Evolutionary conservation across 345 rosid genomes (phyloP).

Genomic region (Populus pruinosa): DNA sequence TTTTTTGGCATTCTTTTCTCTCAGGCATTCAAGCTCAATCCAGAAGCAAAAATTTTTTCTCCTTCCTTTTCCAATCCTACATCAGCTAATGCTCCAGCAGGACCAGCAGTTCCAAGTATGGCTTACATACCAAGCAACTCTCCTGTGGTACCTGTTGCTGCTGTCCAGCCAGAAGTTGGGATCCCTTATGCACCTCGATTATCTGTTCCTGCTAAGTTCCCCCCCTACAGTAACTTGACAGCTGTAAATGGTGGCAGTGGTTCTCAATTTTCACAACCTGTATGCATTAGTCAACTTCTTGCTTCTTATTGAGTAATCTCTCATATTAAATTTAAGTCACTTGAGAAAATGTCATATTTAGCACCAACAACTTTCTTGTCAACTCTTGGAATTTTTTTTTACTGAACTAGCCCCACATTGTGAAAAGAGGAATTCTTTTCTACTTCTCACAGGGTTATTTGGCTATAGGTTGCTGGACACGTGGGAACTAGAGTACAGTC

Average conservation of each 20-base stretch:
- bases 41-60: slow-evolving; percentile 71
- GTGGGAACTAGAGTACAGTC: slow-evolving; percentile 57
- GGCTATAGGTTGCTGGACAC: slow-evolving; percentile 51
- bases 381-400: not conserved
- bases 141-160: slow-evolving; percentile 44
- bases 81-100: slow-evolving; percentile 45
- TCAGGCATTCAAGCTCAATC: slow-evolving; percentile 89
- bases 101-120: slow-evolving; percentile 42
- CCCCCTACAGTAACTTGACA: slow-evolving; percentile 46
- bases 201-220: slow-evolving; percentile 49
- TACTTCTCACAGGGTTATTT: slow-evolving; percentile 6
- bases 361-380: not conserved
- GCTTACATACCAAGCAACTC: slow-evolving; percentile 51
- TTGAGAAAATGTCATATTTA: not conserved
- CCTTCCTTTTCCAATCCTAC: slow-evolving; percentile 54
- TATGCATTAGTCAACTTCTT: slow-evolving; percentile 31
- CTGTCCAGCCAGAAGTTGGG: slow-evolving; percentile 54
- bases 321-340: not conserved
- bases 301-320: not conserved
- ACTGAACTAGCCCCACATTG: not conserved
- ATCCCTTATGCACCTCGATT: slow-evolving; percentile 50
- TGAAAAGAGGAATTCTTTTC: not conserved
- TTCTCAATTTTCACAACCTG: slow-evolving; percentile 53
- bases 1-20: not conserved
- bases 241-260: slow-evolving; percentile 44